Evolutionary conservation across 305 asterid genomes (phyloP).

Genomic region (Lippia alba): DNA sequence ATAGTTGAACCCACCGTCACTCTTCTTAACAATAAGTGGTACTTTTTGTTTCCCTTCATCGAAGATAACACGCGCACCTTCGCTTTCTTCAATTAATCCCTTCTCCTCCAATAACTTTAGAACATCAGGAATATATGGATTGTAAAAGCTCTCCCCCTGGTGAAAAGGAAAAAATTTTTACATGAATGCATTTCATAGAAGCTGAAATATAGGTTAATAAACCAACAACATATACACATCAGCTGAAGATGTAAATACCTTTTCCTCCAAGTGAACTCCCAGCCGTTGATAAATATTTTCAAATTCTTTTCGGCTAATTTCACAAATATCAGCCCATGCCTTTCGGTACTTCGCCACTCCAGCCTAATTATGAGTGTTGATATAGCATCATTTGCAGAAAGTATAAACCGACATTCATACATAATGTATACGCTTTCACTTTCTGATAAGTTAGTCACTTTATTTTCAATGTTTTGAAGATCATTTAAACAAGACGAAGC

Average conservation of each 20-base stretch:
- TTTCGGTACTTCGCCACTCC: slow-evolving; percentile 77
- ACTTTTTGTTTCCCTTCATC: slow-evolving; percentile 76
- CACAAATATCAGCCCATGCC: slow-evolving; percentile 91
- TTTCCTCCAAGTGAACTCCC: slow-evolving; percentile 80
- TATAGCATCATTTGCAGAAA: slow-evolving; percentile 18
- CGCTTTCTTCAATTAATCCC: slow-evolving; percentile 82
- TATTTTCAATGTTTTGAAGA: slow-evolving; percentile 4
- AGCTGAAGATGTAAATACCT: slow-evolving; percentile 48
- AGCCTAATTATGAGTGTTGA: slow-evolving; percentile 47
- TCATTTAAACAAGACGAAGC: slow-evolving; percentile 2
- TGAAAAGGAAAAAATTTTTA: slow-evolving; percentile 7
- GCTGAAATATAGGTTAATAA: not conserved
- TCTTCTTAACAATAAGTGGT: slow-evolving; percentile 92
- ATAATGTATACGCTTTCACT: slow-evolving; percentile 12
- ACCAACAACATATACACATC: not conserved
- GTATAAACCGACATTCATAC: slow-evolving; percentile 15
- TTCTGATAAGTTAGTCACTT: slow-evolving; percentile 1
- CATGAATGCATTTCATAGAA: slow-evolving; percentile 25
- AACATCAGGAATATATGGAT: slow-evolving; percentile 73
- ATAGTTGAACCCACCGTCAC: slow-evolving; percentile 93
- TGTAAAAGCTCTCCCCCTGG: slow-evolving; percentile 98
- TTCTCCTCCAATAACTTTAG: slow-evolving; percentile 58
- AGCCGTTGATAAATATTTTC: slow-evolving; percentile 76
- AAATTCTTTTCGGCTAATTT: slow-evolving; percentile 78
- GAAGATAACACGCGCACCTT: slow-evolving; percentile 94